Percentiles rank a stretch among this genome's conserved stretches.
These are phyloP conservation scores for Schrenkiella parvula DNA, from an alignment of 345 rosid genomes.

Conservation along the genomic window DNA sequence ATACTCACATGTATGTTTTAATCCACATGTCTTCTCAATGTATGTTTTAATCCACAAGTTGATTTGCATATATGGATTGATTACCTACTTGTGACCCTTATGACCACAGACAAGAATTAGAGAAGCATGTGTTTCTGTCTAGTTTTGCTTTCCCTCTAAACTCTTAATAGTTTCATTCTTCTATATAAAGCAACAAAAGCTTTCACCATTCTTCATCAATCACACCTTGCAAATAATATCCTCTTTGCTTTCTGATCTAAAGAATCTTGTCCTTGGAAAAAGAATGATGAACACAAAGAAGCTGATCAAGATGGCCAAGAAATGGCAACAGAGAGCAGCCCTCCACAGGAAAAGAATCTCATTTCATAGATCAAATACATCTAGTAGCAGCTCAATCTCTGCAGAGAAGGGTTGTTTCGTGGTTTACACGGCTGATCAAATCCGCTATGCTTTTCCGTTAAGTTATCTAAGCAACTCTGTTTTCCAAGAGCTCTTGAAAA, in stretches of 20 bases:
- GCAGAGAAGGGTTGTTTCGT: constrained; percentile 32
- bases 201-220: neutral
- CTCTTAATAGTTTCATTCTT: neutral
- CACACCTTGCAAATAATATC: neutral
- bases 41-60: neutral
- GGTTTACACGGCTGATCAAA: constrained; percentile 28
- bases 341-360: constrained; percentile 16
- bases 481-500: constrained; percentile 34
- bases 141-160: neutral
- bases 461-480: constrained; percentile 24
- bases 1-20: neutral
- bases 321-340: constrained; percentile 23
- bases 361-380: neutral
- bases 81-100: neutral
- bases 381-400: neutral
- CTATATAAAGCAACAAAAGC: neutral
- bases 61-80: neutral
- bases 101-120: neutral
- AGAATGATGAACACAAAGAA: constrained; percentile 11
- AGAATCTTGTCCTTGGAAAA: neutral
- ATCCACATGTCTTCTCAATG: neutral
- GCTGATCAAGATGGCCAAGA: constrained; percentile 19
- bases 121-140: constrained; percentile 11
- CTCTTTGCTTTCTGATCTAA: neutral
- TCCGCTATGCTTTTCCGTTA: constrained; percentile 6